Evolutionary conservation across 106 monocot genomes (phyloP).

Genomic region (Dioscorea zingiberensis): DNA sequence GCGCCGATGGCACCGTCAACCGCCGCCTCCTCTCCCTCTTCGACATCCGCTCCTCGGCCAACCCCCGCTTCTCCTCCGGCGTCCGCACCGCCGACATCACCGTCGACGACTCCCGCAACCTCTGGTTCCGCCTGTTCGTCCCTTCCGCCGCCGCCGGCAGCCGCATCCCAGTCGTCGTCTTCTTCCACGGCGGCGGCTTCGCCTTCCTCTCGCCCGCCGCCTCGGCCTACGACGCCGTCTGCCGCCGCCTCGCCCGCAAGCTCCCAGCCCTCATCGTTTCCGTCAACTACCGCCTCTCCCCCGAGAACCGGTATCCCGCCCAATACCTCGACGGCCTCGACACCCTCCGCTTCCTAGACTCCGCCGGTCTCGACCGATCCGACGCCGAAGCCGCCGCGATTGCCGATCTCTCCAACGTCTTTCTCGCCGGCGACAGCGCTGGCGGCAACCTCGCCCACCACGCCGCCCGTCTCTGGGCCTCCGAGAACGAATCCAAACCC

Average conservation of each 20-base stretch:
- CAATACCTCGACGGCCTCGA: slow-evolving; percentile 34
- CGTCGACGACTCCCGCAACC: slow-evolving; percentile 11
- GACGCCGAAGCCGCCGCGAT: background rate
- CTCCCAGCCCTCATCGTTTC: slow-evolving; percentile 11
- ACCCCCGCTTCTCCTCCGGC: slow-evolving; percentile 30
- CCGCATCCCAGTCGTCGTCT: slow-evolving; percentile 6
- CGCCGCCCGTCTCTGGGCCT: slow-evolving; percentile 8
- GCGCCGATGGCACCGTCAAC: slow-evolving; percentile 65
- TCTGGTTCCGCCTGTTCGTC: slow-evolving; percentile 24
- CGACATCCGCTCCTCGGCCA: slow-evolving; percentile 6
- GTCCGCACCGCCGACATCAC: slow-evolving; percentile 44
- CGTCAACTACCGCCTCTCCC: slow-evolving; percentile 37
- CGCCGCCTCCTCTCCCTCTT: slow-evolving; percentile 40
- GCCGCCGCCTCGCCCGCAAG: slow-evolving; percentile 12
- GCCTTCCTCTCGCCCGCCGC: slow-evolving; percentile 2
- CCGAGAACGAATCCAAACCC: background rate
- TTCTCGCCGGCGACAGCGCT: slow-evolving; percentile 39
- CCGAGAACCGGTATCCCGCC: slow-evolving; percentile 33
- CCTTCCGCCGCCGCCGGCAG: background rate
- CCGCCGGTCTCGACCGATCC: slow-evolving; percentile 1
- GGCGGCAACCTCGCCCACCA: slow-evolving; percentile 44
- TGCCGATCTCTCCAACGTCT: slow-evolving; percentile 18
- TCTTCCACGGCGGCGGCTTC: slow-evolving; percentile 22
- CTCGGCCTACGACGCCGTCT: slow-evolving; percentile 2
- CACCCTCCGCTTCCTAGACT: slow-evolving; percentile 22